phyloP scores from a whole-genome alignment of 352 stramenopile genomes.

The Pythium dissotocum region DNA sequence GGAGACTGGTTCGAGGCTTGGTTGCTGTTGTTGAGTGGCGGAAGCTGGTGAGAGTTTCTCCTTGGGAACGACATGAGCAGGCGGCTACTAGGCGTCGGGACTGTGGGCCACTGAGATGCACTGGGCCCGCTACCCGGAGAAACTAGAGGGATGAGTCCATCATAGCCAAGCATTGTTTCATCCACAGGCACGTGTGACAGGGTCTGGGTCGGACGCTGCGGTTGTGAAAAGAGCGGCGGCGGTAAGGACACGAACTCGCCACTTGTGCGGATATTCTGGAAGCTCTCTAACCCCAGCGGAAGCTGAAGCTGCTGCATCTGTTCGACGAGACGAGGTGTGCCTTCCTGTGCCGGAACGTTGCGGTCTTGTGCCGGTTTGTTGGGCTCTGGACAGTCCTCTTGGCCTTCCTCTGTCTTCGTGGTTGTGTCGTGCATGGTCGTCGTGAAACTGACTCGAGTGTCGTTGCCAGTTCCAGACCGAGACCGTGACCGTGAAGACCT shows the following conservation, averaged over 20 bases:
- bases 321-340: neutral
- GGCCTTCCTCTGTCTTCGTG: constrained; percentile 8
- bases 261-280: neutral
- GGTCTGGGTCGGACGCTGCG: constrained; percentile 1
- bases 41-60: neutral
- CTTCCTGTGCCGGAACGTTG: neutral
- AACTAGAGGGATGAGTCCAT: neutral
- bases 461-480: neutral
- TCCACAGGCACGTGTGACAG: neutral
- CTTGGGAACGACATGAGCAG: constrained; percentile 3
- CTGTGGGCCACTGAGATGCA: neutral
- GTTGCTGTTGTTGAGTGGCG: neutral
- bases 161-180: neutral
- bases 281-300: constrained; percentile 1
- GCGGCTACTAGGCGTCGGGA: neutral
- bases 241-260: neutral
- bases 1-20: neutral
- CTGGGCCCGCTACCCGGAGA: neutral
- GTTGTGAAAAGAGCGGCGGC: constrained; percentile 7
- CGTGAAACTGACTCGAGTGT: constrained; percentile 16
- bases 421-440: constrained; percentile 12
- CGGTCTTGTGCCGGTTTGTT: neutral
- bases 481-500: neutral
- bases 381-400: constrained; percentile 3
- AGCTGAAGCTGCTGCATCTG: constrained; percentile 15